Evolutionary conservation across 192 early-diverging fungal species (phyloP), one percentile per base, ranked within the genome.

Genomic region (Thamnidium elegans): DNA sequence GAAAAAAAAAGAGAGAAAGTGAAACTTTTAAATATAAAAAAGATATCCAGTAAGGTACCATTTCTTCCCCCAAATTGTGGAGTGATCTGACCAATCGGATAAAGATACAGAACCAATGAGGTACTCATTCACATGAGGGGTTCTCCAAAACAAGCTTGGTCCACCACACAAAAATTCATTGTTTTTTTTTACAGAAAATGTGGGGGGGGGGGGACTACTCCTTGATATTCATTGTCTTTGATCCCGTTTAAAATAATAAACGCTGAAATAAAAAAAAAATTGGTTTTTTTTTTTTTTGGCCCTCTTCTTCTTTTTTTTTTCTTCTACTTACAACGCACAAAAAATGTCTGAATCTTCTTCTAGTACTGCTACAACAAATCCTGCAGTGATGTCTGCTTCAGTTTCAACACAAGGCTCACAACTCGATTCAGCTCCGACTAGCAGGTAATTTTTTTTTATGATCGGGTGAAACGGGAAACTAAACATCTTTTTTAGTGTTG

Each of bases 401-500:
- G 36, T 39, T 39, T 39, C 36, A 39, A 39, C 36, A 6, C 36
- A 39, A 10, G 36, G 36, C 1, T 6, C 4, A 3, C 36, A 39
- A 39, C 36, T 39, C 0, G 36, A 39, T 39, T 48, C 46, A 15
- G 46, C 46, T 17, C 46, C 46, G 15, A 48, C 46, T 48, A 17
- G 15, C 15, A 48, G 46, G 46, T 48, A 48, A 17, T 48, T 48
- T 14, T 13, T 48, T 13, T 6, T 5, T 10, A 9, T 15, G 13
- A 39, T 39, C 36, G 36, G 36, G 5, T 39, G 5, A 39, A 39
- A 39, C 5, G 9, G 9, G 9, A 39, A 39, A 39, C 5, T 9
- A 39, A 39, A 39, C 5, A 39, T 9, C n/a, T n/a, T n/a, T n/a
- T n/a, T 6, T 48, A 70, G 68, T 69, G 90, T 95, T 45, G 86